Percentiles rank a stretch among this genome's conserved stretches.
These are phyloP conservation scores for Fusarium secorum DNA, from an alignment of 2,329 filamentous ascomycete species.

Conservation along the genomic window DNA sequence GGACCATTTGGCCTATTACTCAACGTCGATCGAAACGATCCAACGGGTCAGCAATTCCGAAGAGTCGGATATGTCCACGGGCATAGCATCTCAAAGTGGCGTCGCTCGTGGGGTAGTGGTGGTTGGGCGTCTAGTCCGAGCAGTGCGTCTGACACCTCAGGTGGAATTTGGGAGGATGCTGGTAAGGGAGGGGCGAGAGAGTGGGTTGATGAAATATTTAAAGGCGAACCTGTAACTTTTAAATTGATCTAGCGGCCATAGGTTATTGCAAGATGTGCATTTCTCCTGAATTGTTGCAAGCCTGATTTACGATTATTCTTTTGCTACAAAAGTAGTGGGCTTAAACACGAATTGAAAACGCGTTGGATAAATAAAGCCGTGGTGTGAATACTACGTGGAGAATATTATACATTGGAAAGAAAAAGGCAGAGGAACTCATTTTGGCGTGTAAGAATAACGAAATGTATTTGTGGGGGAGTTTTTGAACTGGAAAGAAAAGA, in stretches of 20 bases:
- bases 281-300: too few species aligned
- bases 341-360: accelerated
- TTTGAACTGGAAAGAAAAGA: background rate
- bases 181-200: background rate
- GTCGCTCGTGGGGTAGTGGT: background rate
- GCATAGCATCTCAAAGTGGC: background rate
- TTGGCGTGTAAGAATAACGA: background rate
- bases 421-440: background rate
- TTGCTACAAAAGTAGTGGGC: background rate
- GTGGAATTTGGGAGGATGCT: background rate
- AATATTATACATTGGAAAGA: background rate
- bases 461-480: background rate
- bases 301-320: accelerated
- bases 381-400: background rate
- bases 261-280: too few species aligned
- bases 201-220: background rate
- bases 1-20: background rate
- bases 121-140: background rate
- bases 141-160: background rate
- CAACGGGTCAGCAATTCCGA: background rate
- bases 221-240: background rate
- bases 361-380: background rate
- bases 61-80: background rate
- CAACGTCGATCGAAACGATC: background rate
- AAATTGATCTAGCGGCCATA: background rate